phyloP scores from a whole-genome alignment of 495 filamentous ascomycete species.

The Massariosphaeria phaeospora region DNA sequence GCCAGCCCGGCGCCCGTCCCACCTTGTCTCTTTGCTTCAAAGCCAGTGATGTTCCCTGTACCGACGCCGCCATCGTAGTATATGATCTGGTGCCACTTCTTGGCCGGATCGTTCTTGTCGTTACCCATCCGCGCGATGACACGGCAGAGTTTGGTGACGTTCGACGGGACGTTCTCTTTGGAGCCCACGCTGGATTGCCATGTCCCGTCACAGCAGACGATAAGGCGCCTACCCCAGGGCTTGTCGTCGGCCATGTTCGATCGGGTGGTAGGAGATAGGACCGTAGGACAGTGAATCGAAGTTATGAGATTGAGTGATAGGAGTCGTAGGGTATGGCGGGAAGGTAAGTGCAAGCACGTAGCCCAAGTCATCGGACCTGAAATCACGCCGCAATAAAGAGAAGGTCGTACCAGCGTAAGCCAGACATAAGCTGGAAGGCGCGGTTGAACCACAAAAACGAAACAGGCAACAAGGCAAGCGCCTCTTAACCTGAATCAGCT shows the following conservation, averaged over 20 bases:
- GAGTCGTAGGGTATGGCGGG: no score
- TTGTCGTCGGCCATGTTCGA: constrained; percentile 6
- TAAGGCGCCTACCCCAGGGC: constrained; percentile 16
- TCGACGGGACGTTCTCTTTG: constrained; percentile 27
- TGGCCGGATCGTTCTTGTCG: constrained; percentile 13
- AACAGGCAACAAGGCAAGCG: no score
- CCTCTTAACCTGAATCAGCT: no score
- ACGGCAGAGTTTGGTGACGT: constrained; percentile 30
- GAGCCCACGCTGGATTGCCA: constrained; percentile 26
- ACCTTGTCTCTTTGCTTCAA: constrained; percentile 16
- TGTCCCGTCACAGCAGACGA: constrained; percentile 31
- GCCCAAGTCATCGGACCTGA: no score
- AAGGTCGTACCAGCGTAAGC: no score
- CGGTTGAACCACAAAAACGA: no score
- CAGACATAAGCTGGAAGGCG: no score
- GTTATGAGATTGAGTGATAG: not conserved
- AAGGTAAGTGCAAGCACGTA: no score
- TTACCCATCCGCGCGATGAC: constrained; percentile 21
- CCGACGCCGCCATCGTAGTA: constrained; percentile 57
- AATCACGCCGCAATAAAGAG: no score
- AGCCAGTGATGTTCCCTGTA: constrained; percentile 32
- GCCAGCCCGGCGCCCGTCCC: constrained; percentile 37
- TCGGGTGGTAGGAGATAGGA: not conserved
- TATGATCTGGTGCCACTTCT: constrained; percentile 44
- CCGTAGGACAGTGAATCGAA: not conserved